Evolutionary conservation across 176 grass and related monocot species (phyloP), one percentile per base, ranked within the genome.

Genomic region (Eragrostis nindensis): DNA sequence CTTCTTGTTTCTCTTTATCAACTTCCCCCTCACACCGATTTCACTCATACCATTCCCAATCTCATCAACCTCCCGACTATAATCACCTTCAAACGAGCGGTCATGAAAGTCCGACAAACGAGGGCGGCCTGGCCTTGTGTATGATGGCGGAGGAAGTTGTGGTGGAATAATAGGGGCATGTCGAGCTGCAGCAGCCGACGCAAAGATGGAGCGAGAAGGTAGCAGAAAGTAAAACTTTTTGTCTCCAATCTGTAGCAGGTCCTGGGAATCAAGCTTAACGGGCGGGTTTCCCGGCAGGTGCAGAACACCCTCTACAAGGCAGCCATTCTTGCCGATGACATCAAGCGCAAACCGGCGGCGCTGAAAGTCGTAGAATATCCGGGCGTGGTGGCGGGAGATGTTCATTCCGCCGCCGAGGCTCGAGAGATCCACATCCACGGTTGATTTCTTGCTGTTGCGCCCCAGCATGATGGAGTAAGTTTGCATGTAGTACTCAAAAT

Each of bases 401-500:
- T 88, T 95, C 92, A 92, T 93, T 16, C 96, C 96, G 0, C 92
- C 90, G 8, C 96, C 92, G 11, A 94, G 86, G 71, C 88, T 87
- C 2, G 90, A 92, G 47, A 99, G 90, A 79, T 99, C 96, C 18
- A 95, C 92, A 68, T 95, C 96, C 63, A 95, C 96, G 1, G 82
- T 86, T 6, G 96, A 93, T 38, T 95, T 93, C 86, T 95, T 93
- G 78, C 90, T 92, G 88, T 91, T 87, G 50, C 92, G 96, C 4
- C 96, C 96, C 81, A 99, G 71, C 82, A 99, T 89, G 80, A 99
- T 95, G 0, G 96, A 99, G 56, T 99, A 99, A 12, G 92, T 93
- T 54, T 99, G 96, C 96, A 99, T 99, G 84, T 91, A 99, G 71
- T 93, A 95, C 79, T 93, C 96, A 26, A 99, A 99, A 76, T 95